A percentile compares a stretch with the other conserved stretches of the same genome.
These are phyloP conservation scores for Nepenthes alata DNA, from an alignment of 179 eudicot species.

Conservation along the genomic window DNA sequence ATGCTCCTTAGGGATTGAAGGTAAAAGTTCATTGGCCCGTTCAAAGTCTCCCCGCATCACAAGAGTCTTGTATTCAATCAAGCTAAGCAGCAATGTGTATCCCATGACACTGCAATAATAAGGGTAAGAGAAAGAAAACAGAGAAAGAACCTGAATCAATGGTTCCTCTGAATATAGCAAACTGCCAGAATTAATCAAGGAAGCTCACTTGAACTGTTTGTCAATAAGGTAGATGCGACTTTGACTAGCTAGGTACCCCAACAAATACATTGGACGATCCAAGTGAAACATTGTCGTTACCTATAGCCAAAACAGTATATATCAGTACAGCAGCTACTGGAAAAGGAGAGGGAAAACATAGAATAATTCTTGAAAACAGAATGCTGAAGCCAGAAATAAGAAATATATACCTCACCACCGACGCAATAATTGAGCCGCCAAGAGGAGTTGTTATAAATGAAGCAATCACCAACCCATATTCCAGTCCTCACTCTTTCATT, in stretches of 20 bases:
- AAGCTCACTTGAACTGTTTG: conserved; percentile 94
- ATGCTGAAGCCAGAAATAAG: background rate
- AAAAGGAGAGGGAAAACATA: background rate
- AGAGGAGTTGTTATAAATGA: conserved; percentile 88
- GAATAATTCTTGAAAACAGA: background rate
- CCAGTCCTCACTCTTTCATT: conserved; percentile 96
- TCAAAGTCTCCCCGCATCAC: conserved; percentile 98
- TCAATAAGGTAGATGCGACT: conserved; percentile 93
- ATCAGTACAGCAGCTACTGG: background rate
- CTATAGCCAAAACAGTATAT: conserved; percentile 21
- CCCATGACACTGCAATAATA: conserved; percentile 75
- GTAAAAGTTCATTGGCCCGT: conserved; percentile 63
- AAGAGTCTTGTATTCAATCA: conserved; percentile 94
- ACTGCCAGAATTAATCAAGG: background rate
- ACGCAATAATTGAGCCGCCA: conserved; percentile 97
- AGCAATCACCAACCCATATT: conserved; percentile 97
- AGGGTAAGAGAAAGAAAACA: conserved; percentile 3
- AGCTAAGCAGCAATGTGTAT: conserved; percentile 76
- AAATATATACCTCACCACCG: conserved; percentile 84
- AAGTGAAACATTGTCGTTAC: conserved; percentile 98
- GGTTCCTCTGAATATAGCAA: background rate
- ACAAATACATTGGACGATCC: conserved; percentile 95
- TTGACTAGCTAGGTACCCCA: conserved; percentile 95
- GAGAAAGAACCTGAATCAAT: background rate
- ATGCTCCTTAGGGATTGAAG: conserved; percentile 94